phyloP scores from a whole-genome alignment of 352 stramenopile species.

The Globisporangium solare region DNA sequence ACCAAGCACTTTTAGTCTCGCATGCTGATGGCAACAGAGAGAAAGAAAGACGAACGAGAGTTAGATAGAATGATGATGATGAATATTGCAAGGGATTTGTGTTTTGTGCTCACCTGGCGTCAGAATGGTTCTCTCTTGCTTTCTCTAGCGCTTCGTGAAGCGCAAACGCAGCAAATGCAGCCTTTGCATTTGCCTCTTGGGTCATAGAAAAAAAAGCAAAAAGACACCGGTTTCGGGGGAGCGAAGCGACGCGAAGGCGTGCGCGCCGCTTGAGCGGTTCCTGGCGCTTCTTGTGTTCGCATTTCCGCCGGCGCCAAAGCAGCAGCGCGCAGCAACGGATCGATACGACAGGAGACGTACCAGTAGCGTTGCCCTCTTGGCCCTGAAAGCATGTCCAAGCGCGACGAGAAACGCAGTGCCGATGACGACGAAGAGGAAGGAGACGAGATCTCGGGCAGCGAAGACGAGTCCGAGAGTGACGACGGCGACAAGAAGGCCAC shows the following conservation, averaged over 20 bases:
- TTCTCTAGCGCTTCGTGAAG: too few relatives aligned
- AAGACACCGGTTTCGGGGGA: neutral
- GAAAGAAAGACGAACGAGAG: neutral
- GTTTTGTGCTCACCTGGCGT: neutral
- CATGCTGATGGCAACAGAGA: neutral
- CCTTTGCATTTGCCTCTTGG: neutral
- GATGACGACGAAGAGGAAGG: conserved; percentile 43
- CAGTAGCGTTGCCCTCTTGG: neutral
- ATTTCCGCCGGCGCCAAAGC: neutral
- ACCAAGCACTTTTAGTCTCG: conserved; percentile 11
- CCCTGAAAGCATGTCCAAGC: conserved; percentile 42
- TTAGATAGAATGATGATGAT: conserved; percentile 2
- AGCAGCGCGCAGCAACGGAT: neutral
- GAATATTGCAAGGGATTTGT: neutral
- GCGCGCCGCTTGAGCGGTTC: neutral
- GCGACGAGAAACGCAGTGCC: conserved; percentile 43
- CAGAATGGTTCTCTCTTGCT: neutral
- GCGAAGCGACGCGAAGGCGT: neutral
- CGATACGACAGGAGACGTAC: neutral
- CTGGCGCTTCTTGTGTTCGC: neutral
- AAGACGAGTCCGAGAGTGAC: conserved; percentile 33
- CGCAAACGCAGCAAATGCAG: neutral
- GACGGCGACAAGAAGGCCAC: conserved; percentile 37
- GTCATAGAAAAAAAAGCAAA: neutral
- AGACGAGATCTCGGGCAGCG: conserved; percentile 48